Base-by-base conservation (phyloP, 345 rosid species). In the Eucalyptus urophylla region DNA sequence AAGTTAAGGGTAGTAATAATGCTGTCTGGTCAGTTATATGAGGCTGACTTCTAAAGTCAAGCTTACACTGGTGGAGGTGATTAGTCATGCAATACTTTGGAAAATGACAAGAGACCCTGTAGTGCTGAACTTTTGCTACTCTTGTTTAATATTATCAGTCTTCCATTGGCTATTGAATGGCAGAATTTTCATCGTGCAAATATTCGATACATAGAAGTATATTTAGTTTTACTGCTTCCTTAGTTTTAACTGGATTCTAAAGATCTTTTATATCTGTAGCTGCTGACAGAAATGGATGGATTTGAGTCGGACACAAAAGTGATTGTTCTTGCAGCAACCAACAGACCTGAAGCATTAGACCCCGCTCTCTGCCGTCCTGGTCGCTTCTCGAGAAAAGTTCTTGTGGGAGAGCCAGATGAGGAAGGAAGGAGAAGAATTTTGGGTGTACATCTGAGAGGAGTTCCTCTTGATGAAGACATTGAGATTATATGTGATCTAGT, bases 241-340 rank as follows among this genome's bases (percentile, higher is more conserved):
- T 47, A 50, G 87, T 49, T 15, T 50, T 49, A 45, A 50, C 56
- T 86, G 60, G 49, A 54, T 54, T 76, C 49, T 69, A 44, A 40
- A 43, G 43, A 86, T 40, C 7, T 67, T 83, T 86, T 72, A 6
- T 37, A 33, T 88, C 86, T 94, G 93, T 90, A 98, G 99, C 93
- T 98, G 93, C 96, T 98, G 92, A 98, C 99, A 76, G 99, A 98
- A 93, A 97, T 97, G 99, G 99, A 98, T 91, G 99, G 99, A 80
- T 98, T 97, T 87, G 99, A 95, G 92, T 91, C 97, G 4, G 98
- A 95, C 67, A 95, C 93, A 90, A 98, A 93, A 92, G 96, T 97
- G 89, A 94, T 97, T 76, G 98, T 98, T 86, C 93, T 98, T 87
- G 99, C 98, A 62, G 98, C 99, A 90, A 98, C 99, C 49, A 98